Percentiles rank a stretch among this genome's conserved stretches.
Evolutionary conservation across 345 rosid genomes (phyloP).

Genomic region (Eutrema yunnanense): DNA sequence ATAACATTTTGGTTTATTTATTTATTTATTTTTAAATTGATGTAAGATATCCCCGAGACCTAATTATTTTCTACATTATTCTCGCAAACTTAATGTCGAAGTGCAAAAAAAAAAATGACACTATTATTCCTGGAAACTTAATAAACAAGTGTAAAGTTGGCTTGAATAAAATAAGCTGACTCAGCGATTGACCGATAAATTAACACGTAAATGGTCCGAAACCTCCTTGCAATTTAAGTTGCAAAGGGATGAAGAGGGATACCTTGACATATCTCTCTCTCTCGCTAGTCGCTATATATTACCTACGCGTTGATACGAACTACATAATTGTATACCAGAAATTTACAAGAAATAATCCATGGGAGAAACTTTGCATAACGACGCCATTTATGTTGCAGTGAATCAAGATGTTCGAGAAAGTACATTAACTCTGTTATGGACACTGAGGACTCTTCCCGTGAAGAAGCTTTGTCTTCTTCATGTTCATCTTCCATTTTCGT

Average conservation of each 20-base stretch:
- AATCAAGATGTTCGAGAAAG: constrained; percentile 40
- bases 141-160: background rate
- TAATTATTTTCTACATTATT: background rate
- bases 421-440: constrained; percentile 45
- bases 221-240: background rate
- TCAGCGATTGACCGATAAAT: background rate
- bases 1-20: background rate
- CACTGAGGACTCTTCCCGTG: constrained; percentile 30
- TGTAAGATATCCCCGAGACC: background rate
- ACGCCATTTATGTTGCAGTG: constrained; percentile 53
- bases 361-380: constrained; percentile 13
- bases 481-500: constrained; percentile 36
- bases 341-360: constrained; percentile 2
- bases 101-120: background rate
- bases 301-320: background rate
- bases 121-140: constrained; percentile 2
- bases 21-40: no score
- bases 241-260: background rate
- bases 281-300: background rate
- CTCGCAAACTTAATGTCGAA: background rate
- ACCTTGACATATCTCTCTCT: background rate
- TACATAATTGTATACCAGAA: background rate
- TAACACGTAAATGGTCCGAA: constrained; percentile 14
- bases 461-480: constrained; percentile 38
- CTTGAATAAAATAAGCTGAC: constrained; percentile 13